Evolutionary conservation across 768 basidiomycete species (phyloP).

Genomic region (Dioszegia aurantiaca): DNA sequence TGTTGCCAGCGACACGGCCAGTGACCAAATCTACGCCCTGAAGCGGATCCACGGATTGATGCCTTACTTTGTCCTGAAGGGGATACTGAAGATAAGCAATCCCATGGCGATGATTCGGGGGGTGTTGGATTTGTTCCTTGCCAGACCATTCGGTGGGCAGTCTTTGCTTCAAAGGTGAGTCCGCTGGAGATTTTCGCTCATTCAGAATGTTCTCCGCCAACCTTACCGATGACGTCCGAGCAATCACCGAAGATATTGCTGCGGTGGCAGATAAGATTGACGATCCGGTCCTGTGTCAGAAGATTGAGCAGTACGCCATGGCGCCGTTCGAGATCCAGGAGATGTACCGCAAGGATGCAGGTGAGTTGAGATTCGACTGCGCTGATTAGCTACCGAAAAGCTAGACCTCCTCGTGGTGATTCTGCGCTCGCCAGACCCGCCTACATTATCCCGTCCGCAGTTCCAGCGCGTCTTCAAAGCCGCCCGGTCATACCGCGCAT

Average conservation of each 20-base stretch:
- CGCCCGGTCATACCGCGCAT: slow-evolving; percentile 73
- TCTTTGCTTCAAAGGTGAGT: slow-evolving; percentile 81
- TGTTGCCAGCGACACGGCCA: slow-evolving; percentile 86
- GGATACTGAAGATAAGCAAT: slow-evolving; percentile 86
- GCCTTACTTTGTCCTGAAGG: slow-evolving; percentile 96
- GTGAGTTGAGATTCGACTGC: slow-evolving; percentile 54
- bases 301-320: slow-evolving; percentile 78
- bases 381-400: slow-evolving; percentile 60
- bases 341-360: slow-evolving; percentile 73
- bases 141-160: slow-evolving; percentile 90
- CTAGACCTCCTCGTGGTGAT: slow-evolving; percentile 76
- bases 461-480: slow-evolving; percentile 76
- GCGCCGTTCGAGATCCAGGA: slow-evolving; percentile 85
- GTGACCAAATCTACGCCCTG: slow-evolving; percentile 78
- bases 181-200: background rate
- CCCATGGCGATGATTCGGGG: slow-evolving; percentile 95
- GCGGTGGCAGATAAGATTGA: slow-evolving; percentile 84
- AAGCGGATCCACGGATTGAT: slow-evolving; percentile 93
- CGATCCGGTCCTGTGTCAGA: slow-evolving; percentile 81
- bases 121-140: slow-evolving; percentile 90
- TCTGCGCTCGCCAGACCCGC: slow-evolving; percentile 73
- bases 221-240: slow-evolving; percentile 80
- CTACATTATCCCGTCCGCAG: slow-evolving; percentile 70
- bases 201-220: slow-evolving; percentile 94
- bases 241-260: slow-evolving; percentile 80